Conservation (phyloP, 768 basidiomycete species). For the Kwoniella europaea region DNA sequence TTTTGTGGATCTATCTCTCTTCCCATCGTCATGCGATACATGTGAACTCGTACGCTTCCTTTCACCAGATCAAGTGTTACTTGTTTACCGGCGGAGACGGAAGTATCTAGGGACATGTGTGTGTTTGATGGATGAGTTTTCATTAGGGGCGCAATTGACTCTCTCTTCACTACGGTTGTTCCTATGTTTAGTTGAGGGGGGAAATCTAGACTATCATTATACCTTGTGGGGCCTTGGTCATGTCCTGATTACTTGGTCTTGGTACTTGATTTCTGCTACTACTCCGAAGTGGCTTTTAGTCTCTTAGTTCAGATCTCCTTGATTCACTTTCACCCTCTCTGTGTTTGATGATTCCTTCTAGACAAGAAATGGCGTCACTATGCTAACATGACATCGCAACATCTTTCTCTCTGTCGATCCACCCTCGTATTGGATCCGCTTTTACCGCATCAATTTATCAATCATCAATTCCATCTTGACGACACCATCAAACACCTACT, state of each 20-base stretch:
- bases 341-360: neutral
- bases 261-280: neutral
- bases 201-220: neutral
- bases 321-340: neutral
- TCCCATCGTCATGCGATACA: neutral
- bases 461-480: neutral
- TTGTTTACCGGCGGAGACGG: slow-evolving; percentile 13
- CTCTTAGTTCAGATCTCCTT: neutral
- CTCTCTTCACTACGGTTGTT: neutral
- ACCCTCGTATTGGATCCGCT: neutral
- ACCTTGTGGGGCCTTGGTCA: neutral
- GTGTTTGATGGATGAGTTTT: slow-evolving; percentile 9
- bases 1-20: neutral
- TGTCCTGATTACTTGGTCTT: neutral
- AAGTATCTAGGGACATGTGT: slow-evolving; percentile 11
- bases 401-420: neutral
- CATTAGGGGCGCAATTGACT: slow-evolving; percentile 13
- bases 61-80: neutral
- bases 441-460: neutral
- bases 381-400: neutral
- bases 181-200: neutral
- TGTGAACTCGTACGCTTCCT: neutral
- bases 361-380: slow-evolving; percentile 11
- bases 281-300: neutral
- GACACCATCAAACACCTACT: neutral